Evolutionary conservation across 78 protist genomes (phyloP).

Genomic region (Tieghemostelium lacteum): DNA sequence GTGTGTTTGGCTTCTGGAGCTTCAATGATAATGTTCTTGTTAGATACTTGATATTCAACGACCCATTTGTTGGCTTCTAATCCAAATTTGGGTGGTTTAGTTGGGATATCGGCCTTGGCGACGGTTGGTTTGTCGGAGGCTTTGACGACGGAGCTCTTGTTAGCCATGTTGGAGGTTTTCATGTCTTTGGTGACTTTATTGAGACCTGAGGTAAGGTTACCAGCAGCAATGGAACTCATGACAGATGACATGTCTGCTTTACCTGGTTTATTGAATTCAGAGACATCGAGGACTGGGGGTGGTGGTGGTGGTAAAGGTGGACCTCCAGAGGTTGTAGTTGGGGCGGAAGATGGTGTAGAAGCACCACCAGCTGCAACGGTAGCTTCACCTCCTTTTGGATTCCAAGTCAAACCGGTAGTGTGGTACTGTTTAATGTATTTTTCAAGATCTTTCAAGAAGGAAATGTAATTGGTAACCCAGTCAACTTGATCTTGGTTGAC

Average conservation of each 20-base stretch:
- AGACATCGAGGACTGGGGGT: conserved; percentile 18
- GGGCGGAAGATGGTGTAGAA: conserved; percentile 61
- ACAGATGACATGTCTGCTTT: conserved; percentile 58
- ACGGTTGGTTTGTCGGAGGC: conserved; percentile 51
- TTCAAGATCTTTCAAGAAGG: conserved; percentile 76
- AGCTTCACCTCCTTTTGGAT: conserved; percentile 84
- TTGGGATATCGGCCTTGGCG: conserved; percentile 39
- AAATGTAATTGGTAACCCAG: conserved; percentile 49
- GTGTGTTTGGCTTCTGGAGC: conserved; percentile 74
- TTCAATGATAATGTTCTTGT: conserved; percentile 70
- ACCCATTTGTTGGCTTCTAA: conserved; percentile 92
- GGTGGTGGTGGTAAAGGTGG: conserved; percentile 71
- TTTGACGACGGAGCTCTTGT: conserved; percentile 73
- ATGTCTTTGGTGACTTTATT: conserved; percentile 87
- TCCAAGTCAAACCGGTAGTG: conserved; percentile 86
- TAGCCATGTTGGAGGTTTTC: conserved; percentile 89
- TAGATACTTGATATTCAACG: conserved; percentile 84
- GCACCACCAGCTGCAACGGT: conserved; percentile 47
- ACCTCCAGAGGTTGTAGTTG: conserved; percentile 58
- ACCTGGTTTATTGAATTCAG: too few relatives aligned
- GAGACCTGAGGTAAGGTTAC: conserved; percentile 88
- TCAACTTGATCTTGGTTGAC: conserved; percentile 84
- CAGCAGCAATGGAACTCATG: conserved; percentile 83
- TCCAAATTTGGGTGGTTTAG: conserved; percentile 63
- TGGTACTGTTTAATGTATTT: conserved; percentile 81